phyloP scores from a whole-genome alignment of 345 rosid species.

The Salix dunnii region DNA sequence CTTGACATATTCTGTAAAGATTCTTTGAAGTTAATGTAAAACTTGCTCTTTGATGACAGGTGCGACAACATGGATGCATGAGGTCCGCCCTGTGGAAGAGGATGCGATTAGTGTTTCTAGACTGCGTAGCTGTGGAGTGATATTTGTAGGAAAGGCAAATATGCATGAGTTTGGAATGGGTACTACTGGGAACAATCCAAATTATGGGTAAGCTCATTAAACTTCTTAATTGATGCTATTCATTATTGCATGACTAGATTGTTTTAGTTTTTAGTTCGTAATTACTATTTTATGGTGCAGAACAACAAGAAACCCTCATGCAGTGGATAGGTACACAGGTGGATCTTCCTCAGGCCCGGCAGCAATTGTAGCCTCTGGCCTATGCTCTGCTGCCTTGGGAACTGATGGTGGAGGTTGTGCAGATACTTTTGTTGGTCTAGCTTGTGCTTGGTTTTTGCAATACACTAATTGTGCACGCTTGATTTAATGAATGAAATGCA shows the following conservation, averaged over 20 bases:
- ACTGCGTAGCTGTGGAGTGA: constrained; percentile 72
- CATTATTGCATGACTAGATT: neutral
- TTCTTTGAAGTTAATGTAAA: constrained; percentile 2
- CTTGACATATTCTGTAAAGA: neutral
- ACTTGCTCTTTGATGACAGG: constrained; percentile 36
- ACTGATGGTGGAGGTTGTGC: constrained; percentile 92
- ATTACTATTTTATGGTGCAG: constrained; percentile 35
- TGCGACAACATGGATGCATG: constrained; percentile 84
- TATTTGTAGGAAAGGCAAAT: constrained; percentile 83
- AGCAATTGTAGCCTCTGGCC: constrained; percentile 84
- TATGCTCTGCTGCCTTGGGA: constrained; percentile 92
- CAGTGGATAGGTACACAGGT: constrained; percentile 75
- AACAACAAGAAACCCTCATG: constrained; percentile 91
- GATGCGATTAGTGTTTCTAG: constrained; percentile 72
- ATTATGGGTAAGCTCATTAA: constrained; percentile 65
- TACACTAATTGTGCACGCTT: constrained; percentile 15
- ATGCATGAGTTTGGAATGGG: constrained; percentile 97
- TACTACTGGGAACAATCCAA: constrained; percentile 86
- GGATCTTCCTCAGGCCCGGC: constrained; percentile 97
- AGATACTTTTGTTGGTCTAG: constrained; percentile 11
- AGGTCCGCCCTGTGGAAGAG: constrained; percentile 54
- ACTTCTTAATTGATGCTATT: neutral
- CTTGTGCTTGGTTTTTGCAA: neutral
- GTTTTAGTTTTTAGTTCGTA: neutral
- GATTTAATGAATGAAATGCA: constrained; percentile 32